A percentile compares a stretch with the other conserved stretches of the same genome.
Evolutionary conservation across 148 eudicot genomes (phyloP).

Genomic region (Selenicereus undatus): DNA sequence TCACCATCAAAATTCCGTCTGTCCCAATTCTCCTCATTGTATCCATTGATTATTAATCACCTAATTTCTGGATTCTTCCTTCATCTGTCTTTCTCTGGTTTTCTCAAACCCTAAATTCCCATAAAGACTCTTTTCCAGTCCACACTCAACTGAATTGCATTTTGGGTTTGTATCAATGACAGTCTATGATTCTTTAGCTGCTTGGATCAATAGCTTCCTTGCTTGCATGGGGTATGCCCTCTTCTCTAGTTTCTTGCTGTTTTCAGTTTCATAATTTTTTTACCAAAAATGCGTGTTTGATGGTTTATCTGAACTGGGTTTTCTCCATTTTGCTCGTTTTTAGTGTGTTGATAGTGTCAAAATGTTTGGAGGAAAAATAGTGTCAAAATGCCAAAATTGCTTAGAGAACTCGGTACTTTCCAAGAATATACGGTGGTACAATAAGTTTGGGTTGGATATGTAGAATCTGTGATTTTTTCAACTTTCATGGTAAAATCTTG

Average conservation of each 20-base stretch:
- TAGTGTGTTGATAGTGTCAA: background rate
- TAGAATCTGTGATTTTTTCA: background rate
- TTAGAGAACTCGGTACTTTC: background rate
- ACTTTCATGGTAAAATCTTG: background rate
- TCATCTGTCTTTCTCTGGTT: background rate
- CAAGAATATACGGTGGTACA: background rate
- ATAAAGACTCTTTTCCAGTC: background rate
- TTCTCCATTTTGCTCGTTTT: background rate
- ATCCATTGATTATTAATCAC: background rate
- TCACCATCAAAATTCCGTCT: background rate
- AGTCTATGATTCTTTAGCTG: slow-evolving; percentile 53
- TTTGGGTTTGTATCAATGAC: slow-evolving; percentile 38
- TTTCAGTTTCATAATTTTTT: background rate
- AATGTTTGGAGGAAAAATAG: no score
- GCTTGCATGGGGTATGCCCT: slow-evolving; percentile 75
- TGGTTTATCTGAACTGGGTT: background rate
- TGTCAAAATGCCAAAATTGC: background rate
- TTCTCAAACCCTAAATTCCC: slow-evolving; percentile 10
- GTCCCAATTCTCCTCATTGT: background rate
- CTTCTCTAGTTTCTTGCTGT: background rate
- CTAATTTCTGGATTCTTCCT: background rate
- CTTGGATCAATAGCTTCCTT: slow-evolving; percentile 72
- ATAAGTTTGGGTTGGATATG: background rate
- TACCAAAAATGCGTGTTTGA: background rate
- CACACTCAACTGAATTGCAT: background rate